Evolutionary conservation across 2,329 filamentous ascomycete species (phyloP).

Genomic region (Verticillium tricorpus): DNA sequence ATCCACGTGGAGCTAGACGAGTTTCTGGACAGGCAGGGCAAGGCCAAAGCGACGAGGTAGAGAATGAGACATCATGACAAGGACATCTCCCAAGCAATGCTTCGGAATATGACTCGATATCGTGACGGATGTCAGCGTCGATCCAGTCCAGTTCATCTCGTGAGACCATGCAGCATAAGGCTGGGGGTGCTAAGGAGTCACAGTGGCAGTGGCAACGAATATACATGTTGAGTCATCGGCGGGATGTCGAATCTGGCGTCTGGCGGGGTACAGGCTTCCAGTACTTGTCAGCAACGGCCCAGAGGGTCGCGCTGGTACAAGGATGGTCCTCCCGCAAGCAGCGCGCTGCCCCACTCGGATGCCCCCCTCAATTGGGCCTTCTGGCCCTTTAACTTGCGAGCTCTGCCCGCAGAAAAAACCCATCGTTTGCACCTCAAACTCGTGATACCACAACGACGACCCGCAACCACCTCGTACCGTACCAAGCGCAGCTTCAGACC

Average conservation of each 20-base stretch:
- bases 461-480: not conserved
- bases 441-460: not conserved
- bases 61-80: not conserved
- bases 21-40: slow-evolving; percentile 32
- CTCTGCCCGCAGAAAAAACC: slow-evolving; percentile 4
- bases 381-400: slow-evolving; percentile 2
- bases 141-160: not conserved
- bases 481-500: not conserved
- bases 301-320: not conserved
- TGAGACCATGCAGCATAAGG: not conserved
- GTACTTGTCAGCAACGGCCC: not conserved
- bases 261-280: not conserved
- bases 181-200: not conserved
- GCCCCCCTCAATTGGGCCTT: not conserved
- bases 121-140: not conserved
- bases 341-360: not conserved
- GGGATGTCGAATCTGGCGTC: not conserved
- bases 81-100: not conserved
- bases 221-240: not conserved
- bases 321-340: not conserved
- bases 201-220: not conserved
- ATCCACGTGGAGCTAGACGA: slow-evolving; percentile 49
- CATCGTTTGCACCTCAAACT: not conserved
- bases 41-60: not conserved
- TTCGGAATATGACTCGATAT: not conserved